A percentile compares a stretch with the other conserved stretches of the same genome.
phyloP scores from a whole-genome alignment of 176 grass and related monocot species.

The Typha latifolia region DNA sequence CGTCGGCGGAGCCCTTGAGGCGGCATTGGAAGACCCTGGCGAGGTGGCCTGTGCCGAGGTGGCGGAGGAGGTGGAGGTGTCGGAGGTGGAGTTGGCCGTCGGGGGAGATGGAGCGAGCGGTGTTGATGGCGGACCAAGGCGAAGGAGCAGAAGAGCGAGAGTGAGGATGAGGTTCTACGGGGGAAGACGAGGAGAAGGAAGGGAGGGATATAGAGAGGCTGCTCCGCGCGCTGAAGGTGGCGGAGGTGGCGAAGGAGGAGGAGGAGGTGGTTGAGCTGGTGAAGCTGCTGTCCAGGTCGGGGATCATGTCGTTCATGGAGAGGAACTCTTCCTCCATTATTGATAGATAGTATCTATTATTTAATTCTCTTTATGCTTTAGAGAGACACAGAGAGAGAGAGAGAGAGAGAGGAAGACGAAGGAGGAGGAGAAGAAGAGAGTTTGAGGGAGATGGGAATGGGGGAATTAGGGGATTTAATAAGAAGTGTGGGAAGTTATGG shows the following conservation, averaged over 20 bases:
- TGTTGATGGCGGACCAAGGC: conserved; percentile 40
- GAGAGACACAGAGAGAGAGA: background rate
- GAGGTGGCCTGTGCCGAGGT: conserved; percentile 76
- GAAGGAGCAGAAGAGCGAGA: conserved; percentile 37
- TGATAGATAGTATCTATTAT: background rate
- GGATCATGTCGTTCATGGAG: conserved; percentile 20
- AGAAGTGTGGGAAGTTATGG: background rate
- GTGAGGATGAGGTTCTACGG: conserved; percentile 51
- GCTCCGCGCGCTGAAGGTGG: conserved; percentile 77
- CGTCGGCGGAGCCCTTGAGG: conserved; percentile 35
- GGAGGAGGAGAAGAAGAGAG: background rate
- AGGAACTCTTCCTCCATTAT: conserved; percentile 6
- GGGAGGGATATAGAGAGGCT: conserved; percentile 51
- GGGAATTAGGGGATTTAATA: background rate
- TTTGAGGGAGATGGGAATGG: background rate
- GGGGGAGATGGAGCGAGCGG: conserved; percentile 29
- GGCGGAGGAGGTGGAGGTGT: conserved; percentile 65
- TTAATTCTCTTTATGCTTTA: background rate
- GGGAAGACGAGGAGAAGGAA: conserved; percentile 62
- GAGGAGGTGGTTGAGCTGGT: conserved; percentile 44
- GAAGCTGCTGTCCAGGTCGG: conserved; percentile 53
- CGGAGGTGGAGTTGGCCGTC: conserved; percentile 67
- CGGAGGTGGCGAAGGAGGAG: conserved; percentile 52
- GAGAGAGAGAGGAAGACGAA: background rate
- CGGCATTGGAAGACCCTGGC: conserved; percentile 83